Evolutionary conservation across 2,329 filamentous ascomycete species (phyloP), one percentile per base, ranked within the genome.

Genomic region (Apiospora saccharicola): DNA sequence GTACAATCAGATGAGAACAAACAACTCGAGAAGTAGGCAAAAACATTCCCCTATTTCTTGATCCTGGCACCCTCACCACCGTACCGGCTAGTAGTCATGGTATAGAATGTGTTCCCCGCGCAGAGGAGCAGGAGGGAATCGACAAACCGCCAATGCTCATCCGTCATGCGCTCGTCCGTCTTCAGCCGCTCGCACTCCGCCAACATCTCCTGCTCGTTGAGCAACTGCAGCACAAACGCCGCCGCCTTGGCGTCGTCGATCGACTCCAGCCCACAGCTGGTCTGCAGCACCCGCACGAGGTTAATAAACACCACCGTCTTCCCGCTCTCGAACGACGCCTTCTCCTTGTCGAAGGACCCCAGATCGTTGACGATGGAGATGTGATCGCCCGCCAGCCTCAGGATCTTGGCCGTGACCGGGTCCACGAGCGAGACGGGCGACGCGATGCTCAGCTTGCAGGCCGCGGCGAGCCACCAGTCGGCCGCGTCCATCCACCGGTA

Each of bases 341-440:
- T 24, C 67, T 69, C 67, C 26, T 69, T 69, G 44, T 69, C 67
- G 43, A 69, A 69, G 16, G 67, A 69, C 12, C 67, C 67, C n/a
- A 69, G 67, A 44, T 69, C 67, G 44, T 69, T 69, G 43, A 69
- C 41, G 43, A 69, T 69, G 43, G 67, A 69, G n/a, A 69, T 49
- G 19, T 69, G 44, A 26, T 69, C 67, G 44, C 67, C 67, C n/a
- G 67, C 67, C 41, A 69, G 43, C 26, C 67, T 10, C n/a, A 69
- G 41, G 16, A 69, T 19, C 44, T 34, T 49, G 19, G 43, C 67
- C 12, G 46, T 69, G 1, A 69, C n/a, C 0, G 67, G 43, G 43
- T 47, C 67, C 4, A 12, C 30, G 4, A 69, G 43, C 41, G 43
- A 49, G 26, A 69, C 3, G n/a, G 67, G 43, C 44, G 67, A 69